phyloP scores from a whole-genome alignment of 257 asterid species.

The Solanum gandarillasii region DNA sequence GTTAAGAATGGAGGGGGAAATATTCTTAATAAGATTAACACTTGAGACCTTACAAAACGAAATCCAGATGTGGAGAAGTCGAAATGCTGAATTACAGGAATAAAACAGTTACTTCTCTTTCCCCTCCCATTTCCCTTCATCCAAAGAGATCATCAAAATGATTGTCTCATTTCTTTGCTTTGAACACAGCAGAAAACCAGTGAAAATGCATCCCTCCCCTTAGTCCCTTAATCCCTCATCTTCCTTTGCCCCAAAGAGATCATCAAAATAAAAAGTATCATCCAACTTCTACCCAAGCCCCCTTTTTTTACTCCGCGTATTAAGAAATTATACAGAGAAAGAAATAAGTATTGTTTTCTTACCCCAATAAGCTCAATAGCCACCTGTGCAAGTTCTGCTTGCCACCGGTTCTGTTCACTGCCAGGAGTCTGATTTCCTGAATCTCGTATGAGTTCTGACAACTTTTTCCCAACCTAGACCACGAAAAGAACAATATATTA shows the following conservation, averaged over 20 bases:
- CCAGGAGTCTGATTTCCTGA: slow-evolving; percentile 77
- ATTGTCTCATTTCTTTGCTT: neutral
- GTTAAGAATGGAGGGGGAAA: neutral
- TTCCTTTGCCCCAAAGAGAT: neutral
- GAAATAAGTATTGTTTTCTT: slow-evolving; percentile 10
- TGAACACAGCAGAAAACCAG: neutral
- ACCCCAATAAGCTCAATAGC: slow-evolving; percentile 92
- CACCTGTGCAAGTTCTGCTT: slow-evolving; percentile 84
- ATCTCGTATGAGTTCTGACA: slow-evolving; percentile 95
- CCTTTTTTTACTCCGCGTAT: neutral
- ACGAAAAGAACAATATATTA: neutral
- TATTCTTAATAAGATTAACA: neutral
- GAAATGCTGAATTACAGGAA: neutral
- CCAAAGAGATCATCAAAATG: neutral
- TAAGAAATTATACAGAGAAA: neutral
- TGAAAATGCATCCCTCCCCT: neutral
- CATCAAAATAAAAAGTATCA: neutral
- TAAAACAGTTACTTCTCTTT: neutral
- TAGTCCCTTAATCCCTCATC: neutral
- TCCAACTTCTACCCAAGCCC: neutral
- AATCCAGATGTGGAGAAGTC: neutral
- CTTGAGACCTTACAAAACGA: neutral
- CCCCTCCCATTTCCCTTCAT: neutral
- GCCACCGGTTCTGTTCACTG: slow-evolving; percentile 92
- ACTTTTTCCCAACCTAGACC: slow-evolving; percentile 73